phyloP scores from a whole-genome alignment of 495 filamentous ascomycete genomes.

The Xylaria castorea region DNA sequence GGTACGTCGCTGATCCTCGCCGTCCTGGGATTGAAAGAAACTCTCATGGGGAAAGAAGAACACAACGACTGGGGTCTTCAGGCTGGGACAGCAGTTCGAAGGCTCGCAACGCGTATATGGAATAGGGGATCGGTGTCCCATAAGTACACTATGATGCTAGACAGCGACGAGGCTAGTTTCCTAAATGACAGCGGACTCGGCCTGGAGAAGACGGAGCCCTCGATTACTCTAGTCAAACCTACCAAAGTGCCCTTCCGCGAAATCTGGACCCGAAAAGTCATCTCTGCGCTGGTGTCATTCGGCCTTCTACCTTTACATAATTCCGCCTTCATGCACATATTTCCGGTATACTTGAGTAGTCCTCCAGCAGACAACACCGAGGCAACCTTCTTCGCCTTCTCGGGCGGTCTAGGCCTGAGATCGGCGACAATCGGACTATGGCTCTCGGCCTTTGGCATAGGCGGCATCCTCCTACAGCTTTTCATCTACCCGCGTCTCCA shows the following conservation, averaged over 20 bases:
- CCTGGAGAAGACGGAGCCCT: background rate
- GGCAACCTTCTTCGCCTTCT: slow-evolving; percentile 67
- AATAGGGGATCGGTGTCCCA: background rate
- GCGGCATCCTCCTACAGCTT: slow-evolving; percentile 73
- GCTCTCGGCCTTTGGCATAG: slow-evolving; percentile 71
- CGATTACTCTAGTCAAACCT: slow-evolving; percentile 26
- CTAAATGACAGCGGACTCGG: slow-evolving; percentile 30
- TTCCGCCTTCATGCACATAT: slow-evolving; percentile 76
- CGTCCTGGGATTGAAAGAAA: slow-evolving; percentile 32
- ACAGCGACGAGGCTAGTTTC: slow-evolving; percentile 29
- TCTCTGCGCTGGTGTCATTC: slow-evolving; percentile 67
- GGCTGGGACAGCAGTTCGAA: slow-evolving; percentile 22
- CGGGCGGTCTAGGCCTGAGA: slow-evolving; percentile 74
- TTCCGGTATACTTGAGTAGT: slow-evolving; percentile 74
- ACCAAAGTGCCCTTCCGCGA: slow-evolving; percentile 58
- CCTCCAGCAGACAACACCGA: slow-evolving; percentile 60
- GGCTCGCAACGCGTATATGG: slow-evolving; percentile 42
- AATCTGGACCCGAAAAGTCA: slow-evolving; percentile 69
- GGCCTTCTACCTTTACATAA: slow-evolving; percentile 75
- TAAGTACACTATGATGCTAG: slow-evolving; percentile 31
- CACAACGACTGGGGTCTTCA: slow-evolving; percentile 40
- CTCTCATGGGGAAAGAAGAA: slow-evolving; percentile 40
- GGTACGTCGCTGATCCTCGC: slow-evolving; percentile 36
- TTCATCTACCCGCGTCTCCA: slow-evolving; percentile 72
- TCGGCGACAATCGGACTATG: slow-evolving; percentile 72